phyloP scores from a whole-genome alignment of 2,329 filamentous ascomycete genomes.

The Nigrospora osmanthi region DNA sequence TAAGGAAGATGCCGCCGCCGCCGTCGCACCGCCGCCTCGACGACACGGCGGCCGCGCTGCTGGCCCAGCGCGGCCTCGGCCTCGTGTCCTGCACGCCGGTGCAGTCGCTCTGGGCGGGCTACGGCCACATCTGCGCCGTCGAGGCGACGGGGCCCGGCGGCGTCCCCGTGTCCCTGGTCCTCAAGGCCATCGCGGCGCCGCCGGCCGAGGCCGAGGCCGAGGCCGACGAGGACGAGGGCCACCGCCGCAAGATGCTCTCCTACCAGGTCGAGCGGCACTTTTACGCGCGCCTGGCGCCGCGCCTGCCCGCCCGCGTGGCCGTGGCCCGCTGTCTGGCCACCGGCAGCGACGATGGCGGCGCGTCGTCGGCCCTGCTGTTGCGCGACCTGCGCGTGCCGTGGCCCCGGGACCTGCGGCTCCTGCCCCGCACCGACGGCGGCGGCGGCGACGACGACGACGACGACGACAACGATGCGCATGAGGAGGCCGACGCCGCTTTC shows the following conservation, averaged over 20 bases:
- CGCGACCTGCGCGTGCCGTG: slow-evolving; percentile 8
- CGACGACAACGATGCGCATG: slow-evolving; percentile 19
- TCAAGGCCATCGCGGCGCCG: slow-evolving; percentile 55
- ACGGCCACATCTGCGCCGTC: slow-evolving; percentile 48
- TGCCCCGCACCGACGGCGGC: background rate
- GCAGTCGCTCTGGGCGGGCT: slow-evolving; percentile 43
- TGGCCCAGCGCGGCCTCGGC: slow-evolving; percentile 18
- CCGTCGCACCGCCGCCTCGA: background rate
- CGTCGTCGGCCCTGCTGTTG: slow-evolving; percentile 12
- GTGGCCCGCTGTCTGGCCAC: slow-evolving; percentile 40
- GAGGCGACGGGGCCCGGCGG: slow-evolving; percentile 28
- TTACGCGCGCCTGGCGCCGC: slow-evolving; percentile 47
- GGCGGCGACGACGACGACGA: background rate
- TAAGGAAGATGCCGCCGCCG: background rate
- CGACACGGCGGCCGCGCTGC: slow-evolving; percentile 2
- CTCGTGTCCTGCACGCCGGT: slow-evolving; percentile 28
- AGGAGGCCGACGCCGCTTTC: slow-evolving; percentile 38
- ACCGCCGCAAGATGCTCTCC: slow-evolving; percentile 57
- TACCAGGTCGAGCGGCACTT: slow-evolving; percentile 63
- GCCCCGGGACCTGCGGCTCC: slow-evolving; percentile 36
- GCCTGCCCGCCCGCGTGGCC: slow-evolving; percentile 30
- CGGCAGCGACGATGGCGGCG: slow-evolving; percentile 8
- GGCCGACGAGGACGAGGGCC: slow-evolving; percentile 46
- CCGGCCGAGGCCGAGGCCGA: too few species aligned
- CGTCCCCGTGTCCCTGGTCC: slow-evolving; percentile 34